Evolutionary conservation across 441 rosid genomes (phyloP).

Genomic region (Croton setiger): DNA sequence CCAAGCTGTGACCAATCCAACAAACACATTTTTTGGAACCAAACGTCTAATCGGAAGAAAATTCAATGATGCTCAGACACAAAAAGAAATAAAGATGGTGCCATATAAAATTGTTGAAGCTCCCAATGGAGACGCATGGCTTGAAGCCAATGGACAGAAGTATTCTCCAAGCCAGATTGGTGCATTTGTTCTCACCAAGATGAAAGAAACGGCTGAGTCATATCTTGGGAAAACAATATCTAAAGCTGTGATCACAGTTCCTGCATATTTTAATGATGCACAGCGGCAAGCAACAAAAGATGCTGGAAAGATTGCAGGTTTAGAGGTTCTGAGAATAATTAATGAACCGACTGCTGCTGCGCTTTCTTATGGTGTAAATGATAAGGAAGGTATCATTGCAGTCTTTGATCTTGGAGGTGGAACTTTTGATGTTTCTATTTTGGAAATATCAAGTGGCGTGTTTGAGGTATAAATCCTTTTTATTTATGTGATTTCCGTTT

Average conservation of each 20-base stretch:
- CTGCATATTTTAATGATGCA: constrained; percentile 92
- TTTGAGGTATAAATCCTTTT: constrained; percentile 54
- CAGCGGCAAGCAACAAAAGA: constrained; percentile 94
- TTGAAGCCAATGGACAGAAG: constrained; percentile 77
- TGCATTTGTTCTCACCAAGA: constrained; percentile 73
- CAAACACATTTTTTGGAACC: constrained; percentile 72
- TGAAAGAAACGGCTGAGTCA: constrained; percentile 88
- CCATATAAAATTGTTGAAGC: constrained; percentile 85
- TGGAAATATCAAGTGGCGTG: constrained; percentile 91
- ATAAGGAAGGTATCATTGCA: constrained; percentile 87
- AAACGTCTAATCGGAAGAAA: constrained; percentile 80
- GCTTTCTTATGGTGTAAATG: constrained; percentile 86
- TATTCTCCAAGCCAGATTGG: constrained; percentile 90
- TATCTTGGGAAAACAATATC: constrained; percentile 70
- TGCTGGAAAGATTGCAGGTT: constrained; percentile 87
- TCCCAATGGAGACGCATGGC: constrained; percentile 93
- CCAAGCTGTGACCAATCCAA: constrained; percentile 89
- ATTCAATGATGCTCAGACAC: constrained; percentile 77
- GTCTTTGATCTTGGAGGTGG: constrained; percentile 97
- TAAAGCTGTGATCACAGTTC: constrained; percentile 81
- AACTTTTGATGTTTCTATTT: constrained; percentile 78
- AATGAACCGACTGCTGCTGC: constrained; percentile 99
- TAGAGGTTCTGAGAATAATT: constrained; percentile 83
- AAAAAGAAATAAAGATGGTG: constrained; percentile 94
- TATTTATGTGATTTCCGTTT: not conserved